Base-by-base conservation (phyloP, 2,329 filamentous ascomycete genomes). In the Claviceps monticola region DNA sequence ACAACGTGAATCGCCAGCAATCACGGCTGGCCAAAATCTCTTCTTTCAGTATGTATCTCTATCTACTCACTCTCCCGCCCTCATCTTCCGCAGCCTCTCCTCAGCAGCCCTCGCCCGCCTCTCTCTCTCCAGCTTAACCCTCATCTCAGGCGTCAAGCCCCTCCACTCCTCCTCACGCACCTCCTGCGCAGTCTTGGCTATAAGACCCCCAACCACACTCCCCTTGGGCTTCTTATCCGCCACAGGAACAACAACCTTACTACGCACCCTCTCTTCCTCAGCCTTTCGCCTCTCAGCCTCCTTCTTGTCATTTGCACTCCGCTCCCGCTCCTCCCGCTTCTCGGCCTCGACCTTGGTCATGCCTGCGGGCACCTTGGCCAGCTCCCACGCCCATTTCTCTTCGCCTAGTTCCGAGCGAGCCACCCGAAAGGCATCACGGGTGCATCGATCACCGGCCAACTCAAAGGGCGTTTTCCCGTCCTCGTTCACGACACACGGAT, bases 381-480 rank as follows among this genome's bases (percentile, higher is more conserved):
- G 72, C 3, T 86, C 80, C 93, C 93, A 98, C 57, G 87, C 71
- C 80, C 84, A 95, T 17, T 72, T 76, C 0, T 65, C 64, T 63
- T 95, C 88, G 16, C 89, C 90, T 1, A 96, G 73, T 61, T 94
- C 86, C 36, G 80, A 77, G 6, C 93, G 84, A 4, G 89, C 88
- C 2, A 96, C 80, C 2, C 93, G 85, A 70, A 98, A 98, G 0
- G 90, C 87, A 62, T 97, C 90, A 1, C 91, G 81, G 0, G 90
- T 96, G 2, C 83, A 69, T 4, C 89, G 80, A 64, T 97, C 89
- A 43, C 91, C 88, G 1, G 88, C 82, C 1, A 98, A 77, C 51
- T 95, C 88, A 64, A 95, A 97, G 0, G 93, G 69, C 0, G 87
- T 86, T 64, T 86, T 89, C n/a, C 84, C 86, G 55, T 96, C 88